Evolutionary conservation across 345 rosid species (phyloP), one percentile per base, ranked within the genome.

Genomic region (Hibiscus syriacus): DNA sequence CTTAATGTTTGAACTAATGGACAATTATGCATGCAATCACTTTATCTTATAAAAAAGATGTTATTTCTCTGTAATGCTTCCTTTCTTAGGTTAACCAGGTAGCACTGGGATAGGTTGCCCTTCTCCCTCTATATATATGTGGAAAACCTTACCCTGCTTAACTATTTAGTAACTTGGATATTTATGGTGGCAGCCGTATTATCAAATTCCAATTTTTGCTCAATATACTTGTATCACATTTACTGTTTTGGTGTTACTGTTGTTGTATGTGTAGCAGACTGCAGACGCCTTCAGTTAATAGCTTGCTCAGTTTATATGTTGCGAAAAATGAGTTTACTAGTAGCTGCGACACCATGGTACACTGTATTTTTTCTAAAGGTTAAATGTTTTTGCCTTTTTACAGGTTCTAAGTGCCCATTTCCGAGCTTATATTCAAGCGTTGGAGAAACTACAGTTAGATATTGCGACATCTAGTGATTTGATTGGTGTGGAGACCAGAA

Each of bases 391-490:
- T 73, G 52, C 58, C 63, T 25, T 68, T 61, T 77, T 80, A 69
- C 91, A 94, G 99, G 99, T 94, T 69, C 78, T 94, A 70, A 92
- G 99, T 81, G 96, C 99, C 58, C 97, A 91, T 84, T 92, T 94
- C 69, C 92, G 93, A 76, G 95, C 98, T 73, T 94, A 92, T 80
- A 94, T 91, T 80, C 97, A 87, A 83, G 99, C 97, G 13, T 73
- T 89, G 75, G 98, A 94, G 80, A 94, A 94, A 73, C 79, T 94
- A 61, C 98, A 94, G 75, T 82, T 94, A 69, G 99, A 94, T 85
- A 94, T 94, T 74, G 99, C 98, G 56, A 85, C 97, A 73, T 76
- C 90, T 67, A 82, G 78, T 72, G 98, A 94, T 84, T 80, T 94
- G 80, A 94, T 94, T 81, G 99, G 99, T 39, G 90, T 94, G 71